Percentiles rank a stretch among this genome's conserved stretches.
Conservation (phyloP, 1,139 yeast genomes). For the Scheffersomyces quercinus region DNA sequence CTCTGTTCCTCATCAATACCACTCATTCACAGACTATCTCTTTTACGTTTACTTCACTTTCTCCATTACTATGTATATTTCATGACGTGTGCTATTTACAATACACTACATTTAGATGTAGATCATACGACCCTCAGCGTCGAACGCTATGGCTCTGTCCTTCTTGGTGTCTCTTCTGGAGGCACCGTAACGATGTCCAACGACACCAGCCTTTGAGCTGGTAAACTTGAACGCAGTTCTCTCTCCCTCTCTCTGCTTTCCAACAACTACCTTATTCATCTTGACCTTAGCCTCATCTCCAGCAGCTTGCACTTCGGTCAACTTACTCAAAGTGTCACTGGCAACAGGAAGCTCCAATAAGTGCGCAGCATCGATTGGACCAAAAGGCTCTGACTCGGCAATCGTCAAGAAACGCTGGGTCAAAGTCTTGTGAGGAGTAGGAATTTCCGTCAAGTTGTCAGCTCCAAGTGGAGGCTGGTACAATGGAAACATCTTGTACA, state of each 20-base stretch:
- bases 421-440: constrained; percentile 81
- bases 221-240: constrained; percentile 71
- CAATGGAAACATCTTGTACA: constrained; percentile 83
- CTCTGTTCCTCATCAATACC: too few species aligned
- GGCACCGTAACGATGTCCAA: constrained; percentile 92
- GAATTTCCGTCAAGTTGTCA: constrained; percentile 89
- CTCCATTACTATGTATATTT: too few species aligned
- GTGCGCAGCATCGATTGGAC: constrained; percentile 94
- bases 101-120: constrained; percentile 20
- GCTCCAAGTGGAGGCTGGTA: constrained; percentile 48
- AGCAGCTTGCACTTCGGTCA: constrained; percentile 56
- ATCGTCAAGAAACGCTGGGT: constrained; percentile 84
- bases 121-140: constrained; percentile 65
- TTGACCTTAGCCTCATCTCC: constrained; percentile 26
- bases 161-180: constrained; percentile 86
- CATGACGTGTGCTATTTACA: background rate
- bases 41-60: too few species aligned
- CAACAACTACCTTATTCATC: constrained; percentile 42
- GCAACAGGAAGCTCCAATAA: constrained; percentile 86
- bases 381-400: constrained; percentile 96
- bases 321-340: constrained; percentile 64
- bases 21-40: too few species aligned
- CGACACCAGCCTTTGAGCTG: constrained; percentile 74
- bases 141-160: constrained; percentile 77
- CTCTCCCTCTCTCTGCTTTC: constrained; percentile 56